These are phyloP conservation scores for Salvia sclarea DNA, from an alignment of 305 asterid genomes.

Conservation along the genomic window DNA sequence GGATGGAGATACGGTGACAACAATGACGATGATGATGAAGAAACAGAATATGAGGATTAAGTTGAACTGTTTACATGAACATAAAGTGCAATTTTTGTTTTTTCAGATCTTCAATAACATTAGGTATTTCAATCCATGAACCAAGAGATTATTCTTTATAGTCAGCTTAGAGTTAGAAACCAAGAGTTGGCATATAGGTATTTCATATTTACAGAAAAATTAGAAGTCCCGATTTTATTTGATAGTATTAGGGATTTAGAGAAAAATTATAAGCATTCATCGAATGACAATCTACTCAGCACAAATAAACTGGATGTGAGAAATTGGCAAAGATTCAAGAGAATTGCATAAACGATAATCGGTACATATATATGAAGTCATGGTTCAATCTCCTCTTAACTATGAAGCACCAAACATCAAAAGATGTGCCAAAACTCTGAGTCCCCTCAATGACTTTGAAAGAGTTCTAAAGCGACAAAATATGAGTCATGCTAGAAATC, in stretches of 20 bases:
- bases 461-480: background rate
- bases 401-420: slow-evolving; percentile 1
- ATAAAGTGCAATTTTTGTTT: background rate
- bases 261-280: background rate
- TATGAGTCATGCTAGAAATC: background rate
- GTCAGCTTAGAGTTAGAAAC: background rate
- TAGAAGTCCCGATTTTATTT: background rate
- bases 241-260: background rate
- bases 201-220: background rate
- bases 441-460: slow-evolving; percentile 4
- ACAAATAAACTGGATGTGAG: no score
- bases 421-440: slow-evolving; percentile 6
- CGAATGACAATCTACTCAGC: no score
- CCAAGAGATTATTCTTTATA: background rate
- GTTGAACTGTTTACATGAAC: background rate
- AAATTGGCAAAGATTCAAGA: background rate
- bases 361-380: background rate
- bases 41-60: slow-evolving; percentile 87
- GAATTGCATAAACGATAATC: background rate
- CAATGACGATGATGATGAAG: slow-evolving; percentile 84
- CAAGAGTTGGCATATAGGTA: background rate
- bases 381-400: background rate
- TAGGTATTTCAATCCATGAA: no score
- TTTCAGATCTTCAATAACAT: background rate
- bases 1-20: slow-evolving; percentile 73